Evolutionary conservation across 805 yeast species (phyloP).

Genomic region (Candida railenensis): DNA sequence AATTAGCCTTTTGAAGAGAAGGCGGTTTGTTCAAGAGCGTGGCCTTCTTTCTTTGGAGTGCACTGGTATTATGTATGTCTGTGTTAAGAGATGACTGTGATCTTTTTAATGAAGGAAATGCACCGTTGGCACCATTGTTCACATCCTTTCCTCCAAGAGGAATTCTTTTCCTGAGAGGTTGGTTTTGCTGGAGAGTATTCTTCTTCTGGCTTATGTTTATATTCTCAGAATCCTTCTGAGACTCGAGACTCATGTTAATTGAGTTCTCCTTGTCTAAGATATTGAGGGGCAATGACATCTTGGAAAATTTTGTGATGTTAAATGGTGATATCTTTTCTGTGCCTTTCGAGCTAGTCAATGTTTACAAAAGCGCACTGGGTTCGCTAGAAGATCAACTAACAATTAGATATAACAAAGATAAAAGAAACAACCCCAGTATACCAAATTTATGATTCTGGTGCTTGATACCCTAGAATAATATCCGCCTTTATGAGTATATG

Average conservation of each 20-base stretch:
- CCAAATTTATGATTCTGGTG: too few relatives aligned
- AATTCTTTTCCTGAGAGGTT: slow-evolving; percentile 18
- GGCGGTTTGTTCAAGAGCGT: slow-evolving; percentile 18
- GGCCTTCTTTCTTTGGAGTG: slow-evolving; percentile 6
- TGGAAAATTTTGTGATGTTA: slow-evolving; percentile 1
- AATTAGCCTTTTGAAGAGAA: slow-evolving; percentile 31
- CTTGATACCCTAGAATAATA: too few relatives aligned
- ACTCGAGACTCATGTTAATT: background rate
- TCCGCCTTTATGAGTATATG: too few relatives aligned
- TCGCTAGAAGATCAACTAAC: too few relatives aligned
- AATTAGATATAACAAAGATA: too few relatives aligned
- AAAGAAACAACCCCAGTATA: too few relatives aligned
- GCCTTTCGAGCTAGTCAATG: too few relatives aligned
- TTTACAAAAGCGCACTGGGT: too few relatives aligned
- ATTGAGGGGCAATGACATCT: slow-evolving; percentile 2
- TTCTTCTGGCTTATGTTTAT: background rate
- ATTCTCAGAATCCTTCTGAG: slow-evolving; percentile 4
- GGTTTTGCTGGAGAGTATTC: background rate
- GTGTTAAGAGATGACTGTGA: slow-evolving; percentile 22
- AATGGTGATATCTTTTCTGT: too few relatives aligned
- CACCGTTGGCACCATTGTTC: slow-evolving; percentile 20
- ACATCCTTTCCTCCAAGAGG: slow-evolving; percentile 44
- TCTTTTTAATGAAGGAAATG: slow-evolving; percentile 26
- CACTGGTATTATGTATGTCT: background rate
- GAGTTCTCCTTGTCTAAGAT: slow-evolving; percentile 7